Evolutionary conservation across 2,329 filamentous ascomycete species (phyloP), one percentile per base, ranked within the genome.

Genomic region (Aspergillus niger): DNA sequence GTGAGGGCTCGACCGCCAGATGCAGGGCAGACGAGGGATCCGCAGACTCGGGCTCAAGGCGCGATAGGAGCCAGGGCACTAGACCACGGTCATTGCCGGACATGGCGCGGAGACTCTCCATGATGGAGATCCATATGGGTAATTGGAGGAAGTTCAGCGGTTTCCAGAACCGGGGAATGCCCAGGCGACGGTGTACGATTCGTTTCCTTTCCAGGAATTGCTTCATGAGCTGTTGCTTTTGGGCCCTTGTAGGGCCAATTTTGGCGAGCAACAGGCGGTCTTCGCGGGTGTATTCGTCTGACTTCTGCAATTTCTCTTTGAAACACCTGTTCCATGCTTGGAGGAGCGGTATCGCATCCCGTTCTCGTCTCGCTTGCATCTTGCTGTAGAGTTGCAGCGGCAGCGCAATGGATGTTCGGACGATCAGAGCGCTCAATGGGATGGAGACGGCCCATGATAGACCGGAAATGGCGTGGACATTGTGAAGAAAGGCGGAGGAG

Each of bases 381-480:
- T 66, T 80, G 73, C 60, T 76, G 64, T 78, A 81, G 44, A 82
- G 70, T 43, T 81, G 71, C 10, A 84, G 60, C 3, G 83, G 82
- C 8, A 83, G 72, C 44, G 81, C 77, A 54, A 86, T 70, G 6
- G 76, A 58, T 17, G 72, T 76, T 51, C 85, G 82, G 2, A 86
- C 75, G 15, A 81, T 53, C 43, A 86, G 67, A 3, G 85, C 85
- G 3, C 83, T 79, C 56, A 85, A 71, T 4, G 85, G 85, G 44
- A 88, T 80, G 20, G 82, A 81, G 11, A 77, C 75, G 7, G 74
- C 81, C 85, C 85, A 88, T 57, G 84, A 78, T 2, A 86, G 74
- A 47, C 78, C 75, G 15, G 77, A 79, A 43, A 76, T 10, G 22
- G 70, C 70, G 68, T 87, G 83, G 75, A 92, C 66, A 26, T 75